Evolutionary conservation across 805 yeast species (phyloP), one percentile per base, ranked within the genome.

Genomic region (Ogataea saltuana): DNA sequence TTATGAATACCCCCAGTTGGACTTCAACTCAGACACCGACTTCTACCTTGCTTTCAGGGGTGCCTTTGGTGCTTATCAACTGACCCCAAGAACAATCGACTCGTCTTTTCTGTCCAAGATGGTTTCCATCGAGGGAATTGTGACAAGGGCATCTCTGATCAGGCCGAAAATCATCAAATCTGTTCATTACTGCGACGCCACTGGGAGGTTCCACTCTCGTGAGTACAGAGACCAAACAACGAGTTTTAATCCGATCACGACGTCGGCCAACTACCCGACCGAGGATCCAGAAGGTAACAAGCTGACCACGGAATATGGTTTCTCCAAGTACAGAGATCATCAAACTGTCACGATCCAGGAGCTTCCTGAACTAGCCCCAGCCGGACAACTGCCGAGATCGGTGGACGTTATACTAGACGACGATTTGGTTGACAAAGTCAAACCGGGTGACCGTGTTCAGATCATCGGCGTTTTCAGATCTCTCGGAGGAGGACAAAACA

Each of bases 351-450:
- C 97, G 0, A 84, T 93, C 27, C 99, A 93, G 65, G 99, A 93
- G 69, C 87, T 93, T 88, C 98, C 99, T 1, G 98, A 93, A 68
- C 75, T 83, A 50, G 97, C 98, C 1, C 99, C 98, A 12, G 95
- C 98, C 0, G 99, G 99, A 44, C 98, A 91, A 68, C 73, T 93
- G 50, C 99, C 99, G 26, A 75, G 98, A 57, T 83, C 96, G 2
- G 76, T 93, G 26, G 99, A 93, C 59, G 85, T 91, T 18, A 79
- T 91, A n/a, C 69, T 93, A 56, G 97, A 91, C 63, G 97, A 90
- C 58, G 99, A 93, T 61, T 73, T 93, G 50, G 98, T 93, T 2
- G 99, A 93, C 62, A 70, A 68, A 43, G 85, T 87, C 35, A 93
- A 93, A 63, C 98, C 99, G 0, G 99, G 99, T 56, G 99, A 93